Evolutionary conservation across 495 filamentous ascomycete genomes (phyloP), one percentile per base, ranked within the genome.

Genomic region (Podospora pseudoanserina): DNA sequence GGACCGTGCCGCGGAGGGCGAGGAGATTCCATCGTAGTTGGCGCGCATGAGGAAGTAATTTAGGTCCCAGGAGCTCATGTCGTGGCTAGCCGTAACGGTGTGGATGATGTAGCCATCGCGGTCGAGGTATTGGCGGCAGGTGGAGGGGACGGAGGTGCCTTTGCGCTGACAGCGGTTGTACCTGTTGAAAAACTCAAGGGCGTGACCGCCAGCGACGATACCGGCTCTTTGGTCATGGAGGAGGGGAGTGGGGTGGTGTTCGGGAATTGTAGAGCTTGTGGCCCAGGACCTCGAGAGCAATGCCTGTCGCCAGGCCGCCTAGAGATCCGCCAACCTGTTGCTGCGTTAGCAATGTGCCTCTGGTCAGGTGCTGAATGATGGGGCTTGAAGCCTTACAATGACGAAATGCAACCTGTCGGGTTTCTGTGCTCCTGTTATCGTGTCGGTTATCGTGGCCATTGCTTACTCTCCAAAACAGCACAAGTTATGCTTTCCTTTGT

Each of bases 181-280:
- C 20, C 71, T 70, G 13, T 74, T 65, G 34, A 82, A 72, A 27
- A 80, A 75, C 6, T 72, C 75, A 1, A 79, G 72, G 0, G 76
- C 71, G 34, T 79, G 74, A 3, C 77, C 75, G 0, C 83, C 81
- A 9, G 81, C 81, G 0, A 84, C 82, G 34, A 89, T 84, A 2
- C 86, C 85, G 5, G 86, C 86, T 18, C 86, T 86, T 76, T 87
- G 84, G 70, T 85, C 81, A 60, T 85, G 79, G 0, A 86, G 78
- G 9, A 84, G 68, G 1, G 81, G 73, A 1, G 72, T 74, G 0
- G 79, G 74, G 56, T 80, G 83, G 20, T 84, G 80, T 70, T 88
- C 85, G 18, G 88, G 80, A 60, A 89, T 85, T 1, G 77, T 81
- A 32, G 83, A 82, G 69, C 19, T 81, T 71, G 73, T 85, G 80